These are phyloP conservation scores for Suzukiozyma palmioleophila DNA, from an alignment of 1,139 yeast species.

Conservation along the genomic window DNA sequence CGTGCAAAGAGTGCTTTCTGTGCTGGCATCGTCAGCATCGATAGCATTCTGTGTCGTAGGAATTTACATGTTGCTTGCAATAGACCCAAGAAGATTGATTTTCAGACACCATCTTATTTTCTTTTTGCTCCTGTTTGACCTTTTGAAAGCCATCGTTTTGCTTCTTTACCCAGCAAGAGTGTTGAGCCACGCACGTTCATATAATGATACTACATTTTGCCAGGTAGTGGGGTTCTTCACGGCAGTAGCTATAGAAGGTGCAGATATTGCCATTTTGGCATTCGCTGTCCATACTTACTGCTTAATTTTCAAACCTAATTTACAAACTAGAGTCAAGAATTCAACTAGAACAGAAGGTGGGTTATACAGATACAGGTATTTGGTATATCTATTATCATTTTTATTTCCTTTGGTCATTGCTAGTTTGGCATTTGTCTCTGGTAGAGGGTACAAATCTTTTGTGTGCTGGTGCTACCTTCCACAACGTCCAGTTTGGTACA, in stretches of 20 bases:
- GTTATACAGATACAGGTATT: slow-evolving; percentile 53
- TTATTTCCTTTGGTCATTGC: slow-evolving; percentile 68
- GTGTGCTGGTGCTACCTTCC: slow-evolving; percentile 85
- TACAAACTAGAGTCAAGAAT: slow-evolving; percentile 41
- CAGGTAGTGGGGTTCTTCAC: slow-evolving; percentile 83
- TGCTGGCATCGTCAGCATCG: slow-evolving; percentile 55
- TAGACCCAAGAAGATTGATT: slow-evolving; percentile 57
- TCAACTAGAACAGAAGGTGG: slow-evolving; percentile 66
- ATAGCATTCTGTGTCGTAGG: slow-evolving; percentile 51
- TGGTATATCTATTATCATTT: slow-evolving; percentile 57
- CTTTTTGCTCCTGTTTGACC: slow-evolving; percentile 64
- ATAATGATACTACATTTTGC: slow-evolving; percentile 53
- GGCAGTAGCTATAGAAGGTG: slow-evolving; percentile 79
- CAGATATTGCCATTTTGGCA: slow-evolving; percentile 77
- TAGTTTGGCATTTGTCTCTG: slow-evolving; percentile 60
- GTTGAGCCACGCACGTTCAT: slow-evolving; percentile 43
- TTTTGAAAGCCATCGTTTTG: slow-evolving; percentile 67
- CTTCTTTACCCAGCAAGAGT: slow-evolving; percentile 69
- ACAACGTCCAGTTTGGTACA: slow-evolving; percentile 67
- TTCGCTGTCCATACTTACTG: slow-evolving; percentile 83
- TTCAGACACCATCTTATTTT: slow-evolving; percentile 73
- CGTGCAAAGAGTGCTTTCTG: slow-evolving; percentile 48
- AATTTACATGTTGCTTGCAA: slow-evolving; percentile 51
- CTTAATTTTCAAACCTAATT: slow-evolving; percentile 59
- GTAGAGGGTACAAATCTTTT: slow-evolving; percentile 54